Evolutionary conservation across 345 rosid species (phyloP).

Genomic region (thale cress (Arabidopsis thaliana)): DNA sequence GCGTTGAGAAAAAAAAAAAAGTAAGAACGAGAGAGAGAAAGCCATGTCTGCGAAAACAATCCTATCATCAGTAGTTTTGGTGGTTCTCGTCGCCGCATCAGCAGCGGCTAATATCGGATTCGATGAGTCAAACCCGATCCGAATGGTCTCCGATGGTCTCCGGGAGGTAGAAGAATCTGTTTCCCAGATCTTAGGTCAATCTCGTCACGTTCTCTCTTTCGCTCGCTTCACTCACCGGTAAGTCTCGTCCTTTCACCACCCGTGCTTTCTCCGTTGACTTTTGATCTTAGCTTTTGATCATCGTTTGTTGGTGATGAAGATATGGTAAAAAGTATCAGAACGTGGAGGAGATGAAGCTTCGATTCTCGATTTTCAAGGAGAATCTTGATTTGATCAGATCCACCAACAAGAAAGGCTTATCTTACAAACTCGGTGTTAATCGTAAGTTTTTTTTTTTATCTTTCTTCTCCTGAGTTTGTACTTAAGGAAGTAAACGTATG

Average conservation of each 20-base stretch:
- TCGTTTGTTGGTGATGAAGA: slow-evolving; percentile 45
- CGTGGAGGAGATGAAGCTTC: slow-evolving; percentile 69
- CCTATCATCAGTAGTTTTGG: slow-evolving; percentile 42
- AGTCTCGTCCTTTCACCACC: neutral
- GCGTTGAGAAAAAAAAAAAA: neutral
- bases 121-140: slow-evolving; percentile 72
- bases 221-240: slow-evolving; percentile 82
- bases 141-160: slow-evolving; percentile 66
- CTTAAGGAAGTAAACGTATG: neutral
- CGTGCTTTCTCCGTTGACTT: neutral
- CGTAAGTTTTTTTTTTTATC: slow-evolving; percentile 49
- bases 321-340: slow-evolving; percentile 74
- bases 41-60: slow-evolving; percentile 50
- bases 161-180: slow-evolving; percentile 61
- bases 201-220: slow-evolving; percentile 65
- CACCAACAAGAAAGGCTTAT: slow-evolving; percentile 62
- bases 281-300: neutral
- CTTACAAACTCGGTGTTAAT: slow-evolving; percentile 76
- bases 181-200: slow-evolving; percentile 61
- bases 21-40: neutral
- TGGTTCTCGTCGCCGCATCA: slow-evolving; percentile 48
- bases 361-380: slow-evolving; percentile 75
- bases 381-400: slow-evolving; percentile 81
- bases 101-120: slow-evolving; percentile 52
- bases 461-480: neutral